Evolutionary conservation across 257 asterid species (phyloP).

Genomic region (Penstemon newberryi): DNA sequence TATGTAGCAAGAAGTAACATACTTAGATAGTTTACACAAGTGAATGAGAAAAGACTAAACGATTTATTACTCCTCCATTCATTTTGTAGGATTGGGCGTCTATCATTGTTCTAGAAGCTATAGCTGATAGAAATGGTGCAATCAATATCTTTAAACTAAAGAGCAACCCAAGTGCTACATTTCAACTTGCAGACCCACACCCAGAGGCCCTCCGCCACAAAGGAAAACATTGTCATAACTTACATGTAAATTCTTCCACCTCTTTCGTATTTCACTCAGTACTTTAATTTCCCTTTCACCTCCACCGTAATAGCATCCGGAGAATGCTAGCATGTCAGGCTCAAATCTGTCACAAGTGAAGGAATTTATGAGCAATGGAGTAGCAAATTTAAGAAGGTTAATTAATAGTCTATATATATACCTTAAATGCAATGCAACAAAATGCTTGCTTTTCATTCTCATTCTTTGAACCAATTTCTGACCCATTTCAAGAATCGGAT

Average conservation of each 20-base stretch:
- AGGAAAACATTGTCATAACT: constrained; percentile 19
- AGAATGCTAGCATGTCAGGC: constrained; percentile 85
- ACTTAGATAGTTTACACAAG: no score
- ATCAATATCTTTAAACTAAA: no score
- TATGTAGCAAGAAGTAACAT: no score
- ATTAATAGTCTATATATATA: constrained; percentile 21
- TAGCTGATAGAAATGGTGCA: no score
- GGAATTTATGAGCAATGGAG: neutral
- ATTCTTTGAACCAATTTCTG: constrained; percentile 57
- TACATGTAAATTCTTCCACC: constrained; percentile 73
- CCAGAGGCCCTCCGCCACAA: no score
- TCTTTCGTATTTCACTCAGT: constrained; percentile 54
- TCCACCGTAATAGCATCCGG: constrained; percentile 79
- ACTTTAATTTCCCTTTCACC: constrained; percentile 58
- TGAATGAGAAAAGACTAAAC: no score
- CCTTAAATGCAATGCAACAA: constrained; percentile 73
- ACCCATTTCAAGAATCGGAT: constrained; percentile 64
- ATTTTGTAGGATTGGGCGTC: no score
- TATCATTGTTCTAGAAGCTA: no score
- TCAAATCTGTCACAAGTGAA: constrained; percentile 52
- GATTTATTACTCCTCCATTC: neutral
- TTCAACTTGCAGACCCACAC: no score
- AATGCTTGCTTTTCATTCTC: constrained; percentile 59
- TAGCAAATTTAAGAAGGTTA: neutral
- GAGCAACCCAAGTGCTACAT: no score